Evolutionary conservation across 169 alveolate species (phyloP).

Genomic region (Plasmodium fragile): DNA sequence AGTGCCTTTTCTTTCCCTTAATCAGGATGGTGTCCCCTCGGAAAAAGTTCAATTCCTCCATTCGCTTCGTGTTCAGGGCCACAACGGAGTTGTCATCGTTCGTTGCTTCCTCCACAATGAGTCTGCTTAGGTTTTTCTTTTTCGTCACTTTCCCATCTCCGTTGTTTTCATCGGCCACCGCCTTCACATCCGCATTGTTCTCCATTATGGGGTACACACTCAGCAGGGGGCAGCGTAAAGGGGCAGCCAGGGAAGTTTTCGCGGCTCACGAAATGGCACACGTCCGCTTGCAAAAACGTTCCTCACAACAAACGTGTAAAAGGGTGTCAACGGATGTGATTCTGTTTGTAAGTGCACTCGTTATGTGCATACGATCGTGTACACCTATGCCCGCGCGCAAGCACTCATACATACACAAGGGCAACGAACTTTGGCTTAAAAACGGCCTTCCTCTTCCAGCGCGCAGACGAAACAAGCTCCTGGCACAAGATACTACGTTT

Average conservation of each 20-base stretch:
- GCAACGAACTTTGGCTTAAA: neutral
- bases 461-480: neutral
- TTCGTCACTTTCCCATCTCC: conserved; percentile 33
- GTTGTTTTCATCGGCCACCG: conserved; percentile 48
- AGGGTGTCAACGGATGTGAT: neutral
- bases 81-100: conserved; percentile 99
- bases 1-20: conserved; percentile 98
- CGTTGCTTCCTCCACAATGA: conserved; percentile 98
- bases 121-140: conserved; percentile 84
- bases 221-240: neutral
- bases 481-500: neutral
- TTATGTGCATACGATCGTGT: neutral
- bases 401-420: neutral
- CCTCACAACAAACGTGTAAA: neutral
- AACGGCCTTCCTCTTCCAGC: neutral
- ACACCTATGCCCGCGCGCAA: neutral
- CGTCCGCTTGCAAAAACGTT: neutral
- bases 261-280: neutral
- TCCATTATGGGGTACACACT: conserved; percentile 40
- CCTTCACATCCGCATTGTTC: conserved; percentile 23
- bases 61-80: conserved; percentile 93
- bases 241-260: neutral
- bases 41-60: conserved; percentile 96
- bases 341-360: neutral
- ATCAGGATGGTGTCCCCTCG: conserved; percentile 99